A percentile compares a stretch with the other conserved stretches of the same genome.
phyloP scores from a whole-genome alignment of 2,329 filamentous ascomycete genomes.

The Paraphaeosphaeria sporulosa region DNA sequence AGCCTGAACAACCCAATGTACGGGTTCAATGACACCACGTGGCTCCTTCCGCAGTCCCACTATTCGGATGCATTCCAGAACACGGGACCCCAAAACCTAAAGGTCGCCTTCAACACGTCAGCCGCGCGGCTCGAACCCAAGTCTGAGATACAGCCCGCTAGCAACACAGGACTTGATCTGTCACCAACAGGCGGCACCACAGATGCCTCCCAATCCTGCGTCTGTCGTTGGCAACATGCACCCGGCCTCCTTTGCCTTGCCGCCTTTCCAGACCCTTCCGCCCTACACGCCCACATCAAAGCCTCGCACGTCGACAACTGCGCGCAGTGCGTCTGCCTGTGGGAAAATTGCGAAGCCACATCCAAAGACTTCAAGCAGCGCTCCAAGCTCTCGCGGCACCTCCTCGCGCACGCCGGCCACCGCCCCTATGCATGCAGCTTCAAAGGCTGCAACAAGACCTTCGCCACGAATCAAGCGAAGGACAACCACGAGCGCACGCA shows the following conservation, averaged over 20 bases:
- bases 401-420: constrained; percentile 48
- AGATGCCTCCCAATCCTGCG: constrained; percentile 22
- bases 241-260: constrained; percentile 38
- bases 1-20: constrained; percentile 27
- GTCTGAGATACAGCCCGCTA: constrained; percentile 18
- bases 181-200: constrained; percentile 7
- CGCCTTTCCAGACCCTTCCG: constrained; percentile 35
- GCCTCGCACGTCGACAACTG: constrained; percentile 45
- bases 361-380: constrained; percentile 51
- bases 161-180: background rate
- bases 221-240: constrained; percentile 46
- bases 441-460: constrained; percentile 46
- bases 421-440: constrained; percentile 48
- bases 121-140: constrained; percentile 39
- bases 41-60: constrained; percentile 39
- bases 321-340: constrained; percentile 45
- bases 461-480: constrained; percentile 51
- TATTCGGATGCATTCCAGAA: constrained; percentile 28
- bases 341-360: constrained; percentile 44
- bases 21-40: constrained; percentile 32
- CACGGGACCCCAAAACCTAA: constrained; percentile 23
- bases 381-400: constrained; percentile 48
- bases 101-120: constrained; percentile 39
- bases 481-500: constrained; percentile 51
- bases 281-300: constrained; percentile 48